Evolutionary conservation across 2,329 filamentous ascomycete genomes (phyloP).

Genomic region (Lasiodiplodia citricola): DNA sequence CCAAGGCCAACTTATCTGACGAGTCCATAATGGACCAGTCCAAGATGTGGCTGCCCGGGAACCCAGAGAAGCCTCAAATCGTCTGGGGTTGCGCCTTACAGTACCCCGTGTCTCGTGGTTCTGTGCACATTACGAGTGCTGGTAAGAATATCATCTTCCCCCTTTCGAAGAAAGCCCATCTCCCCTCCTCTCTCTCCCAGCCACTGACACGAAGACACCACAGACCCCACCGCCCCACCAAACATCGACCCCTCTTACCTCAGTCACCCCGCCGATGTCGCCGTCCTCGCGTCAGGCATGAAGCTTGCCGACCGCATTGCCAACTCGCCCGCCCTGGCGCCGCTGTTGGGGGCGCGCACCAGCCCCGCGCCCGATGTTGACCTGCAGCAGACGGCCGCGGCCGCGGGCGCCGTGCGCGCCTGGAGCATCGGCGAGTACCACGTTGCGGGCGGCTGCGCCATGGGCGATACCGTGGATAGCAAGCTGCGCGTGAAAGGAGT

Average conservation of each 20-base stretch:
- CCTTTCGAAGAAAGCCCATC: background rate
- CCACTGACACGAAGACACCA: background rate
- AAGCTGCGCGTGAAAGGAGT: slow-evolving; percentile 37
- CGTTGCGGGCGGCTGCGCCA: slow-evolving; percentile 14
- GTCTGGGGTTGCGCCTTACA: slow-evolving; percentile 4
- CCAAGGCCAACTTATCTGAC: background rate
- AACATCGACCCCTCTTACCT: slow-evolving; percentile 49
- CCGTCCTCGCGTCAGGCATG: slow-evolving; percentile 44
- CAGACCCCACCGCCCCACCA: slow-evolving; percentile 39
- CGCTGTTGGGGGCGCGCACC: background rate
- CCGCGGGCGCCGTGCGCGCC: background rate
- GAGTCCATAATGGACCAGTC: slow-evolving; percentile 1
- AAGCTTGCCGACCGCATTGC: slow-evolving; percentile 43
- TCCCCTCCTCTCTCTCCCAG: background rate
- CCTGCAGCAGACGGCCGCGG: slow-evolving; percentile 31
- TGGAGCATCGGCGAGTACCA: slow-evolving; percentile 12
- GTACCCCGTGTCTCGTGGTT: slow-evolving; percentile 11
- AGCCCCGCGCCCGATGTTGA: background rate
- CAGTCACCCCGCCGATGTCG: slow-evolving; percentile 49
- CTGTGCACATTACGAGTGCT: slow-evolving; percentile 6
- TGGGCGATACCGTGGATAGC: slow-evolving; percentile 39
- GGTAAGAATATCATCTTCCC: background rate
- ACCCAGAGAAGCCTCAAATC: background rate
- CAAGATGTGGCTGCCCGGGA: background rate
- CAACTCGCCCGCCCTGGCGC: background rate